Percentiles rank a stretch among this genome's conserved stretches.
These are phyloP conservation scores for Magnaporthiopsis incrustans DNA, from an alignment of 2,329 filamentous ascomycete species.

Conservation along the genomic window DNA sequence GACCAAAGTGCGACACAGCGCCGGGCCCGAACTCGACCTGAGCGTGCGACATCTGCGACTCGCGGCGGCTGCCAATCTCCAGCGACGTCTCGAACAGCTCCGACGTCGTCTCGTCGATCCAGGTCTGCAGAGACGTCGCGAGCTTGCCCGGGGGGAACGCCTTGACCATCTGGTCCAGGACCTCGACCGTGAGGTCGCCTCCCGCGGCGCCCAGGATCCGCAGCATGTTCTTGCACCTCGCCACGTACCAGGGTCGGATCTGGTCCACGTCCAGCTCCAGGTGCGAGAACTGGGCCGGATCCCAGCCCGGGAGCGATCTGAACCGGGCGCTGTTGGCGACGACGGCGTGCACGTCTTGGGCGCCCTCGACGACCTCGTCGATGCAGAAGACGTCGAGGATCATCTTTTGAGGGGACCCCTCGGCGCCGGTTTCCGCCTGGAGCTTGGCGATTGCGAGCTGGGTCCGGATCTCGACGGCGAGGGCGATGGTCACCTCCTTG, in stretches of 20 bases:
- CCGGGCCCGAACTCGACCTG: neutral
- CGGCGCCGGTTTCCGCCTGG: neutral
- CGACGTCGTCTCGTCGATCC: neutral
- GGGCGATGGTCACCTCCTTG: neutral
- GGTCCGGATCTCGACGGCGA: conserved; percentile 4
- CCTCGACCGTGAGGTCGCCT: neutral
- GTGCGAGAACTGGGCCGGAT: neutral
- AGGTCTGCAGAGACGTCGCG: neutral
- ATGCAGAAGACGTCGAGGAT: neutral
- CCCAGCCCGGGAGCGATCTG: neutral
- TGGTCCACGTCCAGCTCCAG: neutral
- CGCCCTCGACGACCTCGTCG: neutral
- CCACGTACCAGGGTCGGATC: neutral
- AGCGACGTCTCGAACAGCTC: conserved; percentile 1
- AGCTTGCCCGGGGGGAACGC: neutral
- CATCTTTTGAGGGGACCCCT: neutral
- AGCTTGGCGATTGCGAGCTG: conserved; percentile 3
- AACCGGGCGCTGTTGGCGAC: neutral
- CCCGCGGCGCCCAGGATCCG: neutral
- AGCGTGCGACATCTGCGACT: neutral
- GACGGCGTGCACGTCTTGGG: neutral
- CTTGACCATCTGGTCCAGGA: neutral
- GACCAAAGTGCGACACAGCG: neutral
- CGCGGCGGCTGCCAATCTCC: neutral
- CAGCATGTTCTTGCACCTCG: conserved; percentile 1